Conservation (phyloP, 2,329 filamentous ascomycete genomes). For the Arthroderma sp. region DNA sequence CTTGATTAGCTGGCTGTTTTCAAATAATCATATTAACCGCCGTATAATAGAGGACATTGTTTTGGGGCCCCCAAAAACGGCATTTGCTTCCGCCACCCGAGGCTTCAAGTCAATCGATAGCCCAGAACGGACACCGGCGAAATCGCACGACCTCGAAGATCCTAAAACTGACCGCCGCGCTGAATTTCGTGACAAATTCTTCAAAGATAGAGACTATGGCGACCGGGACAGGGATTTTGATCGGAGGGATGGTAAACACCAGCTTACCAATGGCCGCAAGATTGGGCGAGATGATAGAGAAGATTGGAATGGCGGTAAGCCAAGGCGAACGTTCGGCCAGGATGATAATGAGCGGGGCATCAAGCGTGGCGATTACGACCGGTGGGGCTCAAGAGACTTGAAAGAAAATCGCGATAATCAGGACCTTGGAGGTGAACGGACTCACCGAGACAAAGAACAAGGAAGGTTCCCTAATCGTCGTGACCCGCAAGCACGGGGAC, state of each 20-base stretch:
- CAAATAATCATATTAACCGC: conserved; percentile 4
- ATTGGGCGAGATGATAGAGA: conserved; percentile 24
- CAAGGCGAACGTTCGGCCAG: conserved; percentile 26
- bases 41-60: conserved; percentile 59
- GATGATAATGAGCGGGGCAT: conserved; percentile 30
- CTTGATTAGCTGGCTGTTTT: background rate
- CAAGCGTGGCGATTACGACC: conserved; percentile 29
- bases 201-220: conserved; percentile 21
- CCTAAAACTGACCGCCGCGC: conserved; percentile 47
- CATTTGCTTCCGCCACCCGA: conserved; percentile 63
- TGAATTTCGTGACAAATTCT: conserved; percentile 37
- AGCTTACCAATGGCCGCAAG: conserved; percentile 22
- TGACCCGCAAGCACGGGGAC: conserved; percentile 52
- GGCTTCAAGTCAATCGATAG: conserved; percentile 37
- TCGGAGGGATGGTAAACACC: conserved; percentile 23
- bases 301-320: conserved; percentile 29
- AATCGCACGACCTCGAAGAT: conserved; percentile 42
- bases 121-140: conserved; percentile 32
- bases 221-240: conserved; percentile 20
- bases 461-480: conserved; percentile 45
- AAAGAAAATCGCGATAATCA: conserved; percentile 45
- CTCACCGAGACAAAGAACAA: conserved; percentile 41
- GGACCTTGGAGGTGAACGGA: conserved; percentile 34
- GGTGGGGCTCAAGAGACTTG: conserved; percentile 29
- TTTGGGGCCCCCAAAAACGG: conserved; percentile 69